These are phyloP conservation scores for Candida qinlingensis DNA, from an alignment of 805 yeast species.

Conservation along the genomic window DNA sequence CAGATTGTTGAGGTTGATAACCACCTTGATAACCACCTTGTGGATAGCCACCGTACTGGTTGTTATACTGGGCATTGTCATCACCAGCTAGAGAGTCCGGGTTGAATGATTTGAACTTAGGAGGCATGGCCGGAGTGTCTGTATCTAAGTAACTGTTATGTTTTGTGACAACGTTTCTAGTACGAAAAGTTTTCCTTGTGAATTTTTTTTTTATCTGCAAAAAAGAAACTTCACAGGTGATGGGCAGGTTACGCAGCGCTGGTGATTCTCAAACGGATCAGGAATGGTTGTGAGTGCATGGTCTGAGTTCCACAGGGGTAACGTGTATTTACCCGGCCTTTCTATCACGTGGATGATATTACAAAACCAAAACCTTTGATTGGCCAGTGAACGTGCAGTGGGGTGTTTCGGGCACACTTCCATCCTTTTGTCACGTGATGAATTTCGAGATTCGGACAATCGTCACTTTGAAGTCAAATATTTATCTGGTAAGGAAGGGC, in stretches of 20 bases:
- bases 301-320: too few relatives aligned
- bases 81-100: conserved; percentile 27
- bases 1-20: conserved; percentile 7
- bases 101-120: conserved; percentile 33
- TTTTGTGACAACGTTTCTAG: too few relatives aligned
- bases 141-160: too few relatives aligned
- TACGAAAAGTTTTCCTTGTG: too few relatives aligned
- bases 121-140: conserved; percentile 27
- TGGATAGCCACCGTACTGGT: conserved; percentile 4
- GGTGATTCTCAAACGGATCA: too few relatives aligned
- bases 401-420: background rate
- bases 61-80: background rate
- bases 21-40: conserved; percentile 5
- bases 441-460: background rate
- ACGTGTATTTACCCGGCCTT: too few relatives aligned
- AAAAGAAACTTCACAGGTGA: too few relatives aligned
- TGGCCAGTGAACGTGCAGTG: background rate
- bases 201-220: too few relatives aligned
- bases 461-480: background rate
- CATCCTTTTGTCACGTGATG: background rate
- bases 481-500: too few relatives aligned
- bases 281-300: too few relatives aligned
- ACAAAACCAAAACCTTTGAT: background rate
- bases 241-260: too few relatives aligned
- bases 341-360: too few relatives aligned